Percentiles rank a stretch among this genome's conserved stretches.
phyloP scores from a whole-genome alignment of 176 grass and related monocot genomes.

The Aegilops bicornis region DNA sequence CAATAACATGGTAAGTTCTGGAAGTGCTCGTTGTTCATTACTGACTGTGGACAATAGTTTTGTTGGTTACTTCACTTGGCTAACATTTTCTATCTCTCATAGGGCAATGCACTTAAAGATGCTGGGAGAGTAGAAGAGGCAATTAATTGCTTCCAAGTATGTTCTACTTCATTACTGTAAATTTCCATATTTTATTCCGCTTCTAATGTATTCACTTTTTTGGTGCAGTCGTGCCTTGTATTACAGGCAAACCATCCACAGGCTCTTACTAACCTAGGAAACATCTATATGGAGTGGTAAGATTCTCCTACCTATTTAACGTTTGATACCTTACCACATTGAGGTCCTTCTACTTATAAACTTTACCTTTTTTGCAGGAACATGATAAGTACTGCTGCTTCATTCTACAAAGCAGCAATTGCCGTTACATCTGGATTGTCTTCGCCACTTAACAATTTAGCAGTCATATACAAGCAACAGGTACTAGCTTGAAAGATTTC shows the following conservation, averaged over 20 bases:
- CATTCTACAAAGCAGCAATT: constrained; percentile 69
- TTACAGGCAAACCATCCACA: constrained; percentile 71
- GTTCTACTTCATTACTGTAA: constrained; percentile 2
- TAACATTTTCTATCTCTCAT: neutral
- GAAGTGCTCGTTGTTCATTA: neutral
- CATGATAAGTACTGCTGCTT: constrained; percentile 53
- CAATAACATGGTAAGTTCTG: constrained; percentile 58
- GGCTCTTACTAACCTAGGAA: constrained; percentile 72
- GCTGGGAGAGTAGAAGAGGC: constrained; percentile 69
- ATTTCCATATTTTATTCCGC: neutral
- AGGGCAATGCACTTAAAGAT: constrained; percentile 88
- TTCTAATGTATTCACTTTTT: constrained; percentile 12
- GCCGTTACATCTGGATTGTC: constrained; percentile 66
- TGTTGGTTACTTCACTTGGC: constrained; percentile 2
- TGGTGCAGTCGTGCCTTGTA: constrained; percentile 57
- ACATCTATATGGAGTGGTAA: constrained; percentile 82
- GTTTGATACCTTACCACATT: neutral
- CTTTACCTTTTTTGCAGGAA: constrained; percentile 38
- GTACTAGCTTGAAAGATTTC: constrained; percentile 36
- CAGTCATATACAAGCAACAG: constrained; percentile 78
- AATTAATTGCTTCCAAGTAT: constrained; percentile 62
- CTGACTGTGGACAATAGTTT: neutral
- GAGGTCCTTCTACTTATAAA: neutral
- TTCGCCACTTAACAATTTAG: constrained; percentile 72
- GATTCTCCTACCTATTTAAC: neutral